These are phyloP conservation scores for Talinum fruticosum DNA, from an alignment of 148 eudicot genomes.

Conservation along the genomic window DNA sequence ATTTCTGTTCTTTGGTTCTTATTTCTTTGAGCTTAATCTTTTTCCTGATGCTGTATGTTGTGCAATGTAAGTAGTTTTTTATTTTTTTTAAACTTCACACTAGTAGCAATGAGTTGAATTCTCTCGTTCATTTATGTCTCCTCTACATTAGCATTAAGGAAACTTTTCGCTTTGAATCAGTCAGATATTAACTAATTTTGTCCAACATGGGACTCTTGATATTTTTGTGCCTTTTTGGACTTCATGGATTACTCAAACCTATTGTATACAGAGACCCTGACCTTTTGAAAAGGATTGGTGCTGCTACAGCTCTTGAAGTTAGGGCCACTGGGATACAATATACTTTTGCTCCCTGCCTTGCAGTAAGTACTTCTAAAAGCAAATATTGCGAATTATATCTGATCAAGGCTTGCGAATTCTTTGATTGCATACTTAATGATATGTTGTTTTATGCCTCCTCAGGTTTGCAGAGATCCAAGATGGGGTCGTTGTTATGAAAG, in stretches of 20 bases:
- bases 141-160: neutral
- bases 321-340: too few species aligned
- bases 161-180: neutral
- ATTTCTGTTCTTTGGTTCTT: neutral
- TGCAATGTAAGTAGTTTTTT: neutral
- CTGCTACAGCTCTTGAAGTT: constrained; percentile 81
- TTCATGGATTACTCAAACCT: neutral
- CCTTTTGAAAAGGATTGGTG: constrained; percentile 62
- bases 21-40: neutral
- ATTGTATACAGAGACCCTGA: constrained; percentile 52
- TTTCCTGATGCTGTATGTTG: neutral
- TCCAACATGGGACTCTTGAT: neutral
- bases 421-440: neutral
- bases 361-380: constrained; percentile 36
- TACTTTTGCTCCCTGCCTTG: constrained; percentile 79
- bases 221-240: neutral
- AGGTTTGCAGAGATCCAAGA: constrained; percentile 89
- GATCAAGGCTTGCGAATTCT: neutral
- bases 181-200: too few species aligned
- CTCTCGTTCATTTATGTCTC: too few species aligned
- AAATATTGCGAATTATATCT: neutral
- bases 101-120: too few species aligned
- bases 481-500: constrained; percentile 92
- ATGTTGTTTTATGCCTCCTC: constrained; percentile 10
- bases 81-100: too few species aligned